Evolutionary conservation across 2,329 filamentous ascomycete genomes (phyloP), one percentile per base, ranked within the genome.

Genomic region (Phialophora expanda): DNA sequence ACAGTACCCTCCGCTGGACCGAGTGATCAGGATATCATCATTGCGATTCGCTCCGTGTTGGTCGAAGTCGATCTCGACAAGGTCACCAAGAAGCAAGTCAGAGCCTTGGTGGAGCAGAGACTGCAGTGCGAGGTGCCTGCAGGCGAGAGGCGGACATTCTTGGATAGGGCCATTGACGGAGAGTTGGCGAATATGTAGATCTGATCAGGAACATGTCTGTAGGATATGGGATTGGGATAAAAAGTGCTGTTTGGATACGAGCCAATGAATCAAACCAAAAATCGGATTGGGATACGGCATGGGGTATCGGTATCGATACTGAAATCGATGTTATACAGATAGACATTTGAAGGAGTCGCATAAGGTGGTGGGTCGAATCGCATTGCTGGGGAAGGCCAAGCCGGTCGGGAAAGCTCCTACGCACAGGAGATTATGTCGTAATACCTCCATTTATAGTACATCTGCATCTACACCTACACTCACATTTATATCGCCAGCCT

Each of bases 61-160:
- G 81, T 84, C 17, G 94, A 97, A 74, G 93, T 97, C 0, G 94
- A 99, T 77, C 84, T 99, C 50, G 95, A 99, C 77, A 94, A 86
- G n/a, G 92, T 98, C 56, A 99, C 95, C 6, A 99, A 98, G 88
- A 99, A 99, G 82, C 94, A 98, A 81, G 90, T 95, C 64, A 86
- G 91, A 58, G 93, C 91, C 3, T 85, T 98, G 53, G 93, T 97
- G 12, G 95, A 99, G 81, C 93, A 97, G 82, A 87, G 93, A 74
- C 80, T 99, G 68, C 94, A 97, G 81, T 94, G 91, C 4, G 93
- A 97, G 77, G 84, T 98, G 65, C 70, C 71, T 22, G 84, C 86
- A 0, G 93, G 93, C 24, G 93, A 97, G 78, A 89, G 92, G 77
- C 88, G 90, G 76, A 88, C 89, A 17, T 98, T 96, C 81, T 87